Percentiles rank a stretch among this genome's conserved stretches.
phyloP scores from a whole-genome alignment of 495 filamentous ascomycete genomes.

The Pyronema domesticum region DNA sequence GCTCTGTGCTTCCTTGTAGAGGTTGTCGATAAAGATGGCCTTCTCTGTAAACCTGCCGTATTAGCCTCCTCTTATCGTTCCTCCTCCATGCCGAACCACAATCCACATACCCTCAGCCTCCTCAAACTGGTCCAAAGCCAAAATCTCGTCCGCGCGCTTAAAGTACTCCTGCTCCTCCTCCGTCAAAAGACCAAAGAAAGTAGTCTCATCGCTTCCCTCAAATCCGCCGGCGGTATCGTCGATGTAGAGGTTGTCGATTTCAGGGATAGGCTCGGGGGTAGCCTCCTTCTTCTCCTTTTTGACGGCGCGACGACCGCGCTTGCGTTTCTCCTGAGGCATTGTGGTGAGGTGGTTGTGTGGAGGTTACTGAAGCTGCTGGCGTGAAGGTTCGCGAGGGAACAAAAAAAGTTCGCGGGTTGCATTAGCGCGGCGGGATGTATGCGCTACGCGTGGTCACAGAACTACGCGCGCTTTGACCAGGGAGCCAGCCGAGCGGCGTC shows the following conservation, averaged over 20 bases:
- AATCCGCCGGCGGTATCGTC: slow-evolving; percentile 1
- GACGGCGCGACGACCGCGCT: slow-evolving; percentile 47
- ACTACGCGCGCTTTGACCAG: no score
- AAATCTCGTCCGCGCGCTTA: slow-evolving; percentile 64
- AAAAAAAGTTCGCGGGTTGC: no score
- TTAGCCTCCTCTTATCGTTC: background rate
- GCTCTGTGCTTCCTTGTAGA: slow-evolving; percentile 67
- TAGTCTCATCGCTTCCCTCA: slow-evolving; percentile 26
- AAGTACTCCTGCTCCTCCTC: slow-evolving; percentile 91
- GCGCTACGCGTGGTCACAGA: no score
- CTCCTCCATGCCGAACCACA: background rate
- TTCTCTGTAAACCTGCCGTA: slow-evolving; percentile 33
- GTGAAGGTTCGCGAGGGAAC: background rate
- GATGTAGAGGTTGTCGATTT: slow-evolving; percentile 7
- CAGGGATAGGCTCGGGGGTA: background rate
- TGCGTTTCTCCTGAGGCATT: slow-evolving; percentile 47
- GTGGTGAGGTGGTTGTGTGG: background rate
- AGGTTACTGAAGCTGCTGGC: background rate
- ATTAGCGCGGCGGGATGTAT: no score
- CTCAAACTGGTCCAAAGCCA: slow-evolving; percentile 72
- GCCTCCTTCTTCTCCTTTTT: slow-evolving; percentile 33
- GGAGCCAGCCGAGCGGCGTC: no score
- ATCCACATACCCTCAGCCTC: slow-evolving; percentile 34
- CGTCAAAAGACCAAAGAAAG: slow-evolving; percentile 80
- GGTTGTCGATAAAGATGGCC: slow-evolving; percentile 60